Conservation (phyloP, 306 rosid genomes). For the Leucaena leucocephala region DNA sequence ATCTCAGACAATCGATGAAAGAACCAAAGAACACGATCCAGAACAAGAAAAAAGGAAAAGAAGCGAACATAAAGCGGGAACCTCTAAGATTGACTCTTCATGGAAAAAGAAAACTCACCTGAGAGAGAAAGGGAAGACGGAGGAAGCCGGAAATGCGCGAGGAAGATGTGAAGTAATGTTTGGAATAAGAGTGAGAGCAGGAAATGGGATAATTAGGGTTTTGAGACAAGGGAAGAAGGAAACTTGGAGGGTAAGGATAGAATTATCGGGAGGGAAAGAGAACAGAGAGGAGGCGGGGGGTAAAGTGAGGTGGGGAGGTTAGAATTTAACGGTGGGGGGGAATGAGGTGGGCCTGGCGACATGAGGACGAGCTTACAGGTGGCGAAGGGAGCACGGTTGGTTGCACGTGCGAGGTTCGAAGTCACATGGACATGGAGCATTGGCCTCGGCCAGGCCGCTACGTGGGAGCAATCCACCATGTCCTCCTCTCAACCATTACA, state of each 20-base stretch:
- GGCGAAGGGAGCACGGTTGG: slow-evolving; percentile 21
- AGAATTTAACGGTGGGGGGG: not conserved
- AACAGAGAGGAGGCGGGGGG: not conserved
- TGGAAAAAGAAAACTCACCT: slow-evolving; percentile 46
- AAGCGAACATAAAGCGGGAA: slow-evolving; percentile 11
- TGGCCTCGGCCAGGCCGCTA: not conserved
- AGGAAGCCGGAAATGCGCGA: slow-evolving; percentile 28
- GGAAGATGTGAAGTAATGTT: slow-evolving; percentile 34
- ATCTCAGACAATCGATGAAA: slow-evolving; percentile 27
- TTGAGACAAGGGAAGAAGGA: slow-evolving; percentile 21
- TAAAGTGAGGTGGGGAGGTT: too few species aligned
- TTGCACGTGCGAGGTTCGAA: slow-evolving; percentile 25
- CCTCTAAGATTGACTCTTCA: slow-evolving; percentile 44
- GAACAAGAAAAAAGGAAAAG: not conserved
- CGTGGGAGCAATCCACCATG: not conserved
- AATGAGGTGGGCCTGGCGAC: not conserved
- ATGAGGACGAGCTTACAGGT: slow-evolving; percentile 28
- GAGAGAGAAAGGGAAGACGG: not conserved
- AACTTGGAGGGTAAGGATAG: slow-evolving; percentile 44
- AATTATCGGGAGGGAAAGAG: slow-evolving; percentile 19
- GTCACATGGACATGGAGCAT: not conserved
- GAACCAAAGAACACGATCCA: not conserved
- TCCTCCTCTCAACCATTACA: not conserved
- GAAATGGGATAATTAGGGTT: slow-evolving; percentile 44
- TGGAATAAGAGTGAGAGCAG: slow-evolving; percentile 9